A percentile compares a stretch with the other conserved stretches of the same genome.
Evolutionary conservation across 805 yeast species (phyloP).

Genomic region (Yarrowia phangngaensis): DNA sequence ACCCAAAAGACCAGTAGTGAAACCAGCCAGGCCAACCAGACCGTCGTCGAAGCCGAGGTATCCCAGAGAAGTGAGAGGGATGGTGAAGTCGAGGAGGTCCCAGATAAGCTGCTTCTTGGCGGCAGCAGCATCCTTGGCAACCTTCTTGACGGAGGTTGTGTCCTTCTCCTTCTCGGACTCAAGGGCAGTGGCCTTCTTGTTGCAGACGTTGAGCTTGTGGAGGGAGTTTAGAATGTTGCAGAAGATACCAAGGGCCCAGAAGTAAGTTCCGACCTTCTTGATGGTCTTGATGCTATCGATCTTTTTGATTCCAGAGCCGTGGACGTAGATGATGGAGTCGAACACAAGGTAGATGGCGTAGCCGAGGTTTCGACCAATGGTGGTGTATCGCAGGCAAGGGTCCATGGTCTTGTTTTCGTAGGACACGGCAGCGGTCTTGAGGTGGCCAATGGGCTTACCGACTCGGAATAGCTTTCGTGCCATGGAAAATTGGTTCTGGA

Average conservation of each 20-base stretch:
- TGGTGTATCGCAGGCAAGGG: slow-evolving; percentile 48
- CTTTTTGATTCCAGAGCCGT: slow-evolving; percentile 39
- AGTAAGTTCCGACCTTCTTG: slow-evolving; percentile 57
- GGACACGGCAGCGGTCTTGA: slow-evolving; percentile 64
- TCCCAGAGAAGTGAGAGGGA: slow-evolving; percentile 67
- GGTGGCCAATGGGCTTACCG: slow-evolving; percentile 69
- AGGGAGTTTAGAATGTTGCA: slow-evolving; percentile 59
- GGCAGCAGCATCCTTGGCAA: slow-evolving; percentile 45
- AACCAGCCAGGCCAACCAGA: slow-evolving; percentile 77
- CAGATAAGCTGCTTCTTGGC: slow-evolving; percentile 65
- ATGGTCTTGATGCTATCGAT: slow-evolving; percentile 33
- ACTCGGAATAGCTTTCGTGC: slow-evolving; percentile 81
- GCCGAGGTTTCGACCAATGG: slow-evolving; percentile 39
- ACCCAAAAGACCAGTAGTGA: slow-evolving; percentile 74
- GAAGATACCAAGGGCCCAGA: slow-evolving; percentile 72
- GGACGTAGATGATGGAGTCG: slow-evolving; percentile 40
- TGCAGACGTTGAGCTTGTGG: slow-evolving; percentile 50
- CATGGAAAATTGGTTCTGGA: slow-evolving; percentile 61
- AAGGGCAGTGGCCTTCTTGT: slow-evolving; percentile 40
- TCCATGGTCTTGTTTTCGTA: slow-evolving; percentile 68
- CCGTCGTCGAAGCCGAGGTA: slow-evolving; percentile 68
- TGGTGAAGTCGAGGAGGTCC: slow-evolving; percentile 70
- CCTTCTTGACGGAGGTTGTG: slow-evolving; percentile 40
- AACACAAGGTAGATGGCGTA: slow-evolving; percentile 39
- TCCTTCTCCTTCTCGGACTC: slow-evolving; percentile 43